Evolutionary conservation across 2,329 filamentous ascomycete genomes (phyloP).

Genomic region (Colletotrichum spinosum): DNA sequence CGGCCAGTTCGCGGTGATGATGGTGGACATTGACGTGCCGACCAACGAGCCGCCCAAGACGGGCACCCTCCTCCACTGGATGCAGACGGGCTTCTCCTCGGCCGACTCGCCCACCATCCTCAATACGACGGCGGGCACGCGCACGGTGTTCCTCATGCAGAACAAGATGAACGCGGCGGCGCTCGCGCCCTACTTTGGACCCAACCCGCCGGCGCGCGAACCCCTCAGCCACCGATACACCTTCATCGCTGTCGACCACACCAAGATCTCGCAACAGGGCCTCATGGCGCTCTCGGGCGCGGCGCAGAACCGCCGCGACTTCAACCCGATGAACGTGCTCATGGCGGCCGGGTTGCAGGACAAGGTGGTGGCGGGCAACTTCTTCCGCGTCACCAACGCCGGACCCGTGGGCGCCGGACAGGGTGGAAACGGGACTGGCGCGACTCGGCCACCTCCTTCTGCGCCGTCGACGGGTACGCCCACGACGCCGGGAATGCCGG

Average conservation of each 20-base stretch:
- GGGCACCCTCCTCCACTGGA: conserved; percentile 60
- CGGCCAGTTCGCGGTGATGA: conserved; percentile 52
- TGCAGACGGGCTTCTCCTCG: conserved; percentile 54
- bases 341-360: conserved; percentile 45
- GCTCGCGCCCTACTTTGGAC: conserved; percentile 48
- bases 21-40: conserved; percentile 61
- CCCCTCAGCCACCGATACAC: conserved; percentile 55
- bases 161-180: conserved; percentile 40
- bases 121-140: conserved; percentile 43
- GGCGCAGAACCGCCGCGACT: conserved; percentile 46
- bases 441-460: neutral
- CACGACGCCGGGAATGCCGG: conserved; percentile 25
- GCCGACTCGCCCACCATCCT: conserved; percentile 41
- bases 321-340: conserved; percentile 47
- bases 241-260: conserved; percentile 54
- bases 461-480: conserved; percentile 7
- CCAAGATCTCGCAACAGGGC: conserved; percentile 40
- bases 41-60: conserved; percentile 45
- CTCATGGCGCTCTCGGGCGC: conserved; percentile 44
- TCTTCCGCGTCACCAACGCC: conserved; percentile 52
- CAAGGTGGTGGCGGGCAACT: conserved; percentile 51
- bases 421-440: conserved; percentile 26
- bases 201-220: conserved; percentile 50
- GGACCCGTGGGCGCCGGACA: conserved; percentile 38
- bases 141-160: conserved; percentile 47